Evolutionary conservation across 1,284 basidiomycete genomes (phyloP), one percentile per base, ranked within the genome.

Genomic region (Ustilago xerochloae): DNA sequence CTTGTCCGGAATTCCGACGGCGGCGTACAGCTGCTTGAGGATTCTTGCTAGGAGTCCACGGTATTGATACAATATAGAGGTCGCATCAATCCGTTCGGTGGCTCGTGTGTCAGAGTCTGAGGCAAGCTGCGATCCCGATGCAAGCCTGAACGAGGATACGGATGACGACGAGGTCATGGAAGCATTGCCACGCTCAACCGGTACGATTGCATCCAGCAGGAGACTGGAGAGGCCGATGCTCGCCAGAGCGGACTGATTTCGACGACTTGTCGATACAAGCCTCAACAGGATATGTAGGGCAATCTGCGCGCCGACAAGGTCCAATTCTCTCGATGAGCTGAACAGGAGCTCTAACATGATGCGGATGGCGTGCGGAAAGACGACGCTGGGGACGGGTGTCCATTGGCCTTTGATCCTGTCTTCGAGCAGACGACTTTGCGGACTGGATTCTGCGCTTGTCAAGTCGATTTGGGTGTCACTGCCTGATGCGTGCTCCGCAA

Each of bases 1-100:
- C 22, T 69, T 57, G 22, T 70, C 61, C 1, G 62, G 66, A 9
- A 78, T 67, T 12, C 78, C 78, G 10, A 63, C 59, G 13, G 58
- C 55, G 20, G 54, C 54, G 16, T 71, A 71, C 7, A 71, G 45
- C 1, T 57, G 49, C 7, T 36, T 38, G 15, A 71, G 45, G 18
- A 65, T 58, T 8, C 33, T 28, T 13, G 53, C 39, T 13, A 69
- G 41, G 3, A 64, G 62, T 16, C 58, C 39, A 26, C 50, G 59
- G 8, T 46, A 32, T 24, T 41, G 39, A 6, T 22, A 15, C 12
- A 16, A n/a, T 24, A 22, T 26, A 12, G 10, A 13, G 33, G 33
- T 18, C 12, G 26, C 6, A 13, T 12, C 32, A 38, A 29, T 3
- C 12, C 6, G 48, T 15, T n/a, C 20, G 3, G 36, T 9, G 1